Evolutionary conservation across 2,329 filamentous ascomycete species (phyloP), one percentile per base, ranked within the genome.

Genomic region (Paecilomyces variotii): DNA sequence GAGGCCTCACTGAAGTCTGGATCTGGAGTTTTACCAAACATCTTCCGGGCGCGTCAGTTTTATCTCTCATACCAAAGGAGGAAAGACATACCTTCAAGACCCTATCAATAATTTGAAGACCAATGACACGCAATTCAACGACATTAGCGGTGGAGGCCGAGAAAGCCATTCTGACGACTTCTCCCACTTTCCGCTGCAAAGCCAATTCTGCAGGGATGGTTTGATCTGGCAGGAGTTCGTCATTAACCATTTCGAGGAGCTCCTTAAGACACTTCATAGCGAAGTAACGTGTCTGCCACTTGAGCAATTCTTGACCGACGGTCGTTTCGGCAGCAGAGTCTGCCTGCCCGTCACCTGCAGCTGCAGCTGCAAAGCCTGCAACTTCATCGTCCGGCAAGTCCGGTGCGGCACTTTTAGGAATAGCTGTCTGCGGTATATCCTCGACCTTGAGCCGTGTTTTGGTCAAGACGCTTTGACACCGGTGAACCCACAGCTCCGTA

Each of bases 1-100:
- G 96, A 96, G 0, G 90, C 94, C 74, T 99, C 94, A n/a, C 93
- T 85, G 70, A 99, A 99, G 71, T 99, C 94, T 0, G 94, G 95
- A 74, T 99, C 94, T 1, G 93, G 90, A 1, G 90, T 91, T 70
- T 91, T 93, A 57, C 94, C 94, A 76, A 99, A 99, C 80, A 97
- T 91, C 79, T 82, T 62, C 1, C 58, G 6, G 12, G 26, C 5
- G 53, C 19, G 28, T 58, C 45, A 19, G 27, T 56, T 14, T 25
- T 9, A 9, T 56, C 14, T 6, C 30, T 7, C 19, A 39, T 24
- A 28, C 32, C 56, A 57, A 45, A 55, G 28, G 3, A 27, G 34
- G 3, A 26, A 19, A 35, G 26, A 60, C 63, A 56, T 69, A 81
- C 80, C 70, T 92, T 96, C 55, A 99, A 79, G 9, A 97, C 86